Conservation (phyloP, 2,329 filamentous ascomycete genomes). For the Cucurbitaria berberidis region DNA sequence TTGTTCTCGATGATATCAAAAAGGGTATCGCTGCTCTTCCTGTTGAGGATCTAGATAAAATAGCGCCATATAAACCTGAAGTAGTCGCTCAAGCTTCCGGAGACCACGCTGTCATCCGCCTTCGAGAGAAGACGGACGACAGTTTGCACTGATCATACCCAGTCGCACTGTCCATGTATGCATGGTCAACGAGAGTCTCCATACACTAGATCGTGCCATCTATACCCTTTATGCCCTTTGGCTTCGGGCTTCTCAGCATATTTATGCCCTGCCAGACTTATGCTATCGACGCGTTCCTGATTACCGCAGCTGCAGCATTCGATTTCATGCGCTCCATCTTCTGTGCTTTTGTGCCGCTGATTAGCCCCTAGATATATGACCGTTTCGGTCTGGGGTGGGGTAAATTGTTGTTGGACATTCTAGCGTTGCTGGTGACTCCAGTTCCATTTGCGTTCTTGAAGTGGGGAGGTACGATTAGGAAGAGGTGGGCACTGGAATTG, state of each 20-base stretch:
- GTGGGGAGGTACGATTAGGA: conserved; percentile 59
- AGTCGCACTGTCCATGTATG: conserved; percentile 54
- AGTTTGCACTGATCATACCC: conserved; percentile 23
- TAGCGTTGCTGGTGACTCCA: conserved; percentile 70
- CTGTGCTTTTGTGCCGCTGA: conserved; percentile 30
- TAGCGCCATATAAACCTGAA: background rate
- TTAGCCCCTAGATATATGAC: conserved; percentile 24
- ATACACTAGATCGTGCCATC: conserved; percentile 61
- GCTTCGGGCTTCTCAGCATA: conserved; percentile 31
- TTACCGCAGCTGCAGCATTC: conserved; percentile 40
- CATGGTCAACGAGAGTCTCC: conserved; percentile 59
- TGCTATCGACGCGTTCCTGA: conserved; percentile 43
- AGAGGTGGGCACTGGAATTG: conserved; percentile 2
- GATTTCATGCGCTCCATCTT: conserved; percentile 23
- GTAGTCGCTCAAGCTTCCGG: conserved; percentile 2
- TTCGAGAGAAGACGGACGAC: conserved; percentile 18
- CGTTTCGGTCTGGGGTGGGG: conserved; percentile 34
- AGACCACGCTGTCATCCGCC: conserved; percentile 11
- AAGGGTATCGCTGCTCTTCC: background rate
- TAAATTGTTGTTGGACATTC: conserved; percentile 66
- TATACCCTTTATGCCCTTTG: conserved; percentile 19
- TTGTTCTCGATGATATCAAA: background rate
- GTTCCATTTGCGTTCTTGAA: conserved; percentile 74
- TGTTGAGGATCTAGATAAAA: background rate
- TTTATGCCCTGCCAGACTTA: conserved; percentile 39